Percentiles rank a stretch among this genome's conserved stretches.
Evolutionary conservation across 306 rosid genomes (phyloP).

Genomic region (Prunus mira): DNA sequence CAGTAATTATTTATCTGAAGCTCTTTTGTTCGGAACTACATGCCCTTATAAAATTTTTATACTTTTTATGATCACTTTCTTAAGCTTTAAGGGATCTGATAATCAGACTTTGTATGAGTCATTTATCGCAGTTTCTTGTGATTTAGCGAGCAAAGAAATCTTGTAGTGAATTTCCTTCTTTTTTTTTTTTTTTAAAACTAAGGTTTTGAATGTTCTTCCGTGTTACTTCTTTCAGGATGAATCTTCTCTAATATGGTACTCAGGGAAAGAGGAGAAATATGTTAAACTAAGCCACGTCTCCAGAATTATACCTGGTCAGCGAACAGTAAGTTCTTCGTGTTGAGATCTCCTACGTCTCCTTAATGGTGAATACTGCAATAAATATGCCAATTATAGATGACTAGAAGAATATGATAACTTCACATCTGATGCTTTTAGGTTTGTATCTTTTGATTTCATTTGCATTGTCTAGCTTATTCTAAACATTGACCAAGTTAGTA

Average conservation of each 20-base stretch:
- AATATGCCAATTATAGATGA: not conserved
- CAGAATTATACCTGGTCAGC: slow-evolving; percentile 91
- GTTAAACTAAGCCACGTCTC: slow-evolving; percentile 78
- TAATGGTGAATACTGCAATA: slow-evolving; percentile 10
- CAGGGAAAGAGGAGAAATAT: slow-evolving; percentile 82
- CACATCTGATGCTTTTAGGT: not conserved
- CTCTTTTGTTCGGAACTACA: not conserved
- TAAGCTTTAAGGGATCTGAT: not conserved
- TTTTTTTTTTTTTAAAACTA: too few species aligned
- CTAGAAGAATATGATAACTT: slow-evolving; percentile 2
- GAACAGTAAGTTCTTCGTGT: slow-evolving; percentile 48
- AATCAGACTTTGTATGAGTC: not conserved
- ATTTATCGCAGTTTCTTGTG: not conserved
- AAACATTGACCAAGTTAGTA: not conserved
- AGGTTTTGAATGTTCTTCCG: not conserved
- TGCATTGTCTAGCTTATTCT: not conserved
- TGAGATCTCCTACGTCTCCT: slow-evolving; percentile 6
- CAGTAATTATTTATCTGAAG: not conserved
- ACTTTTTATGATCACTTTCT: not conserved
- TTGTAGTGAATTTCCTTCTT: not conserved
- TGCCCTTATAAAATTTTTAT: not conserved
- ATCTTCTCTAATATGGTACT: slow-evolving; percentile 82
- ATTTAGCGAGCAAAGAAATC: not conserved
- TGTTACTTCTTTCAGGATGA: slow-evolving; percentile 69
- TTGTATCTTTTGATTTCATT: not conserved